A percentile compares a stretch with the other conserved stretches of the same genome.
These are phyloP conservation scores for Plasmodiophora brassicae DNA, from an alignment of 208 protist species.

Conservation along the genomic window DNA sequence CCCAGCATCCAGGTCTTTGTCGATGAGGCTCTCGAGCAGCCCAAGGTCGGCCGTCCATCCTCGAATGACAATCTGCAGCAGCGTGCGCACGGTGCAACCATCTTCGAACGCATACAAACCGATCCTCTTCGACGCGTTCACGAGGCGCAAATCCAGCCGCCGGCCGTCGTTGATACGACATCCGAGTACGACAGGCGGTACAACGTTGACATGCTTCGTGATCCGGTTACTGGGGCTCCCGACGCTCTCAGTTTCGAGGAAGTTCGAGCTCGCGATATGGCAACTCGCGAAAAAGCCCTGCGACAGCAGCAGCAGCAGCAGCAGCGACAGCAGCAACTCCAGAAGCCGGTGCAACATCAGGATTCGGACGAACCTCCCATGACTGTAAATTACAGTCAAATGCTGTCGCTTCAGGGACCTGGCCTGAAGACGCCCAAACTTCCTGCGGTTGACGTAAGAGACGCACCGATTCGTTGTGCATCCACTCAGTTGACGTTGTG, in stretches of 20 bases:
- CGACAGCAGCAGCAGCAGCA: background rate
- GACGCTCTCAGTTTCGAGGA: background rate
- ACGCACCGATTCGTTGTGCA: too few species aligned
- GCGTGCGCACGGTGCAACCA: background rate
- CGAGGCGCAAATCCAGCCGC: background rate
- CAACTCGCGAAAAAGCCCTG: too few species aligned
- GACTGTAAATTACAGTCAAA: conserved; percentile 30
- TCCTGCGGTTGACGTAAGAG: too few species aligned
- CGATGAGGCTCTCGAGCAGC: background rate
- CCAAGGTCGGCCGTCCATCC: background rate
- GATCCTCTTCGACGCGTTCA: background rate
- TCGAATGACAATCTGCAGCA: background rate
- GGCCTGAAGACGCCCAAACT: too few species aligned
- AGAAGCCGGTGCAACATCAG: too few species aligned
- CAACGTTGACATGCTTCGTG: background rate
- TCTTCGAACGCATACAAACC: background rate
- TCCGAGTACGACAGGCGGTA: conserved; percentile 10
- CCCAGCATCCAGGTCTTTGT: conserved; percentile 27
- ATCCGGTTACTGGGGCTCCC: background rate
- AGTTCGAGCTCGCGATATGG: background rate
- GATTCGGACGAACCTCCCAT: conserved; percentile 10
- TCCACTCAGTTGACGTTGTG: background rate
- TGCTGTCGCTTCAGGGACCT: background rate
- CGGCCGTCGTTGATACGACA: background rate
- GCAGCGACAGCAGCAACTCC: background rate